Conservation (phyloP, 495 filamentous ascomycete species). For the Collariella sp. region DNA sequence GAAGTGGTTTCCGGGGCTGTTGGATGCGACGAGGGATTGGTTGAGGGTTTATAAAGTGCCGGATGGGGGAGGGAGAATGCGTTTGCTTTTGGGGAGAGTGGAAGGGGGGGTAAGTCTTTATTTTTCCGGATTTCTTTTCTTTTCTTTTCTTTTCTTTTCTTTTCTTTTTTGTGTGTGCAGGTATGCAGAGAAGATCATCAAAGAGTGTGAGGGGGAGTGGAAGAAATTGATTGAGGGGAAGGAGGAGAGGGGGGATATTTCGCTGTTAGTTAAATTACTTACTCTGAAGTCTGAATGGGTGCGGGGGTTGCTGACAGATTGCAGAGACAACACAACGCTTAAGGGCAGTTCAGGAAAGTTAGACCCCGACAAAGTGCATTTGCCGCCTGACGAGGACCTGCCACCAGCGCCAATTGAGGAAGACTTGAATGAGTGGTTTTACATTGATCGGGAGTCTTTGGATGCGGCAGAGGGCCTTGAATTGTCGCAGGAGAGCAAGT, state of each 20-base stretch:
- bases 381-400: constrained; percentile 18
- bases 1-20: constrained; percentile 19
- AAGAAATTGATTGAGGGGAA: constrained; percentile 16
- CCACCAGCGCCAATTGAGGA: constrained; percentile 13
- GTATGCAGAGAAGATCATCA: constrained; percentile 15
- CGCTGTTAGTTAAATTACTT: constrained; percentile 6
- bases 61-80: constrained; percentile 11
- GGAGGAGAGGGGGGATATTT: constrained; percentile 6
- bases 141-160: too few relatives aligned
- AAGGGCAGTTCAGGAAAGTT: constrained; percentile 16
- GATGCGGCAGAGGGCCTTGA: too few relatives aligned
- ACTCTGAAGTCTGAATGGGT: background rate
- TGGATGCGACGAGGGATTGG: constrained; percentile 24
- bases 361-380: constrained; percentile 13
- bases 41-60: constrained; percentile 22
- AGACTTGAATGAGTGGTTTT: constrained; percentile 15
- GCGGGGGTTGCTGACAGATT: background rate
- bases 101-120: background rate
- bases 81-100: constrained; percentile 13
- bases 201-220: constrained; percentile 16
- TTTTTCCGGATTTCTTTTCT: background rate
- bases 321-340: constrained; percentile 22
- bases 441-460: constrained; percentile 2
- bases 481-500: too few relatives aligned
- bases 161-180: background rate